phyloP scores from a whole-genome alignment of 2,329 filamentous ascomycete genomes.

The Chaetomium globosum region DNA sequence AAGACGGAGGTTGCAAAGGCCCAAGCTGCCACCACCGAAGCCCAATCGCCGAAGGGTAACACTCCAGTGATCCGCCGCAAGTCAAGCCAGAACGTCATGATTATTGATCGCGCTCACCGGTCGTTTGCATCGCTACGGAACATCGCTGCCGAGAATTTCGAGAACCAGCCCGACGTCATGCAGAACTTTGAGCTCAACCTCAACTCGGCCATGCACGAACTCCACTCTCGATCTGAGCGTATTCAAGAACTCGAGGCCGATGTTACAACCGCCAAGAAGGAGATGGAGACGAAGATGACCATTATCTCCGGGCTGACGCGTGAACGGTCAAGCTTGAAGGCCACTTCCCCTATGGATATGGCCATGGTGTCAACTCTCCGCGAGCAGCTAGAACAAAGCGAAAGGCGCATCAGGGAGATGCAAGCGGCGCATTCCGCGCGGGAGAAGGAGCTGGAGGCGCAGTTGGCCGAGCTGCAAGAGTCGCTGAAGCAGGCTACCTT shows the following conservation, averaged over 20 bases:
- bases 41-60: conserved; percentile 64
- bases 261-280: conserved; percentile 79
- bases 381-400: conserved; percentile 84
- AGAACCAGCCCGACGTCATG: conserved; percentile 77
- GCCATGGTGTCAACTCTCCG: conserved; percentile 84
- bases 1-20: conserved; percentile 83
- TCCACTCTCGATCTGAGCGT: conserved; percentile 82
- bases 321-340: conserved; percentile 86
- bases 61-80: conserved; percentile 86
- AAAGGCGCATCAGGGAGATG: conserved; percentile 74
- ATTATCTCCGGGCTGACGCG: conserved; percentile 93
- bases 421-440: conserved; percentile 71
- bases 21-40: conserved; percentile 58
- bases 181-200: conserved; percentile 92
- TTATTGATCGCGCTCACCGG: conserved; percentile 86
- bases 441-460: conserved; percentile 72
- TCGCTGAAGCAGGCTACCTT: conserved; percentile 16
- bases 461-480: conserved; percentile 69
- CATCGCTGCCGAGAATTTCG: conserved; percentile 84
- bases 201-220: conserved; percentile 88
- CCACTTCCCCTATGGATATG: conserved; percentile 77
- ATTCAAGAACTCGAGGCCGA: conserved; percentile 89
- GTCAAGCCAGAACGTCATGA: conserved; percentile 85
- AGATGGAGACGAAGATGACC: conserved; percentile 95
- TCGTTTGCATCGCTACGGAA: conserved; percentile 88